Conservation (phyloP, 1,284 basidiomycete genomes). For the Pterulicium gracile region DNA sequence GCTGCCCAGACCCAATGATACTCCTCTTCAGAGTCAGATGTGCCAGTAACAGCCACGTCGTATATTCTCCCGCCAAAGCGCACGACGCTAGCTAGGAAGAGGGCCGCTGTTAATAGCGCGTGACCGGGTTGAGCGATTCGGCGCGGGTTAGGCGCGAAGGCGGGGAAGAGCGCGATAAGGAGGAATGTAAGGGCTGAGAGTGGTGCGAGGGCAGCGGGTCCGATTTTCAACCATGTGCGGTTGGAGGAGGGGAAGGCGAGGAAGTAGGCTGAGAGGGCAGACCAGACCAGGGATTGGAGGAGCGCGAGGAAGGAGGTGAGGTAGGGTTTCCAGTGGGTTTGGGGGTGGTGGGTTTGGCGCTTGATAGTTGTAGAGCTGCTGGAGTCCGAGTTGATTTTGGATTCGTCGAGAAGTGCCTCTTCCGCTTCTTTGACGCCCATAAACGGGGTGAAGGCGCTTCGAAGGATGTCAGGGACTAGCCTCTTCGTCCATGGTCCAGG, state of each 20-base stretch:
- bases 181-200: slow-evolving; percentile 33
- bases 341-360: neutral
- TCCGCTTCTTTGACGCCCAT: slow-evolving; percentile 38
- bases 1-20: neutral
- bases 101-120: slow-evolving; percentile 19
- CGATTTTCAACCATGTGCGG: slow-evolving; percentile 13
- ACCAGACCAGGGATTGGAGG: slow-evolving; percentile 31
- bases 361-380: neutral
- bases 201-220: slow-evolving; percentile 19
- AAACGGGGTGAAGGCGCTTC: slow-evolving; percentile 24
- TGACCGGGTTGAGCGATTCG: slow-evolving; percentile 14
- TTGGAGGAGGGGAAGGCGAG: neutral
- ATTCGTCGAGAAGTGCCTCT: slow-evolving; percentile 16
- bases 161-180: slow-evolving; percentile 25
- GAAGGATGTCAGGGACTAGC: slow-evolving; percentile 11
- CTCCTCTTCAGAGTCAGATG: no score
- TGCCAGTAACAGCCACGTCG: slow-evolving; percentile 10
- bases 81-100: slow-evolving; percentile 16
- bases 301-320: slow-evolving; percentile 26
- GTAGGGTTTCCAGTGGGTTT: slow-evolving; percentile 25
- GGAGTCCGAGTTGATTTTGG: neutral
- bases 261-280: slow-evolving; percentile 20
- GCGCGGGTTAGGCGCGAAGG: neutral
- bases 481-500: neutral
- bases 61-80: slow-evolving; percentile 15